A percentile compares a stretch with the other conserved stretches of the same genome.
Conservation (phyloP, 169 alveolate genomes). For the Plasmodium yoelii region DNA sequence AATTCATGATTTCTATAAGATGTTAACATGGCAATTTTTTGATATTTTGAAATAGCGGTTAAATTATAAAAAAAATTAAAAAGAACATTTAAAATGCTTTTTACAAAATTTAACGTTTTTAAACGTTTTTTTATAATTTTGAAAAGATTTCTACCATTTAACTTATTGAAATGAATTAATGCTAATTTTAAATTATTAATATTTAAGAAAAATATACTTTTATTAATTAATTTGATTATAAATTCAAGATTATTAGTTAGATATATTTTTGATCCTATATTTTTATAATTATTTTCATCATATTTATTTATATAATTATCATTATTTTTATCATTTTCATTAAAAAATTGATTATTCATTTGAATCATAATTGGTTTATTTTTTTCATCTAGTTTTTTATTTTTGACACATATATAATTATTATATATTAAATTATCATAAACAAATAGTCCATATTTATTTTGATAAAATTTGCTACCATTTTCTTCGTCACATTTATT, state of each 20-base stretch:
- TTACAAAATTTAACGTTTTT: conserved; percentile 37
- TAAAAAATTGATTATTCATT: neutral
- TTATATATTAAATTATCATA: conserved; percentile 1
- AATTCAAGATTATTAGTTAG: conserved; percentile 61
- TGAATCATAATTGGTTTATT: conserved; percentile 40
- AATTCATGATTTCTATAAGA: conserved; percentile 67
- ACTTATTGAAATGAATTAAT: conserved; percentile 35
- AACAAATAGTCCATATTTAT: conserved; percentile 14
- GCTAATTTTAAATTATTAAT: conserved; percentile 61
- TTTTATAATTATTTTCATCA: conserved; percentile 27
- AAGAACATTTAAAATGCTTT: conserved; percentile 45
- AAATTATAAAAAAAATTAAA: conserved; percentile 70
- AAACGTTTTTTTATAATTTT: conserved; percentile 40
- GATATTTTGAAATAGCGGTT: conserved; percentile 29
- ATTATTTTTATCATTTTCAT: neutral
- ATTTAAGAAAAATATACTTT: conserved; percentile 56
- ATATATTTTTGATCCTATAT: conserved; percentile 62
- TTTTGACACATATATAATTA: conserved; percentile 53
- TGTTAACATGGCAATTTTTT: conserved; percentile 8
- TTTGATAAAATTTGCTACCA: conserved; percentile 3
- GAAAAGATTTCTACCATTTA: conserved; percentile 65
- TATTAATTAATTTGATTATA: conserved; percentile 43
- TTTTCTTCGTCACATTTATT: conserved; percentile 2
- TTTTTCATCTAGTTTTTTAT: conserved; percentile 49
- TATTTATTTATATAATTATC: conserved; percentile 51